Conservation (phyloP, 306 rosid species). For the Prunus armeniaca region DNA sequence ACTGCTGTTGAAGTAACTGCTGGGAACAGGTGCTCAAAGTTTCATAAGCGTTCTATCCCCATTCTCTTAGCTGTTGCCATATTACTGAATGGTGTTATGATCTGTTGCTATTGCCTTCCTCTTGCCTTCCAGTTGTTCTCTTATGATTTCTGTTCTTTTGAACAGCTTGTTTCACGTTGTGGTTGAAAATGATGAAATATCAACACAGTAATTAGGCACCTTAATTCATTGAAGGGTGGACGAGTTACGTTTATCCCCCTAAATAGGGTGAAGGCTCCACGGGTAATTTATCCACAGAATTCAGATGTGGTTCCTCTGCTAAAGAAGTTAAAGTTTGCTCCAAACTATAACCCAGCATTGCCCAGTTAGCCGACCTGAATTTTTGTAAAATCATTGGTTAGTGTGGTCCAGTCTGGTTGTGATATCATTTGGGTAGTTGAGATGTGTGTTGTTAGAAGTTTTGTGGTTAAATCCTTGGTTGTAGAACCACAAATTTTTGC, state of each 20-base stretch:
- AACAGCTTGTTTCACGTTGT: constrained; percentile 96
- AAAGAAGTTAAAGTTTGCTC: constrained; percentile 61
- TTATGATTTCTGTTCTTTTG: constrained; percentile 24
- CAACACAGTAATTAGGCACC: constrained; percentile 92
- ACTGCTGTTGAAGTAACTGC: constrained; percentile 98
- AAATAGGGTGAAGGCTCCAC: constrained; percentile 85
- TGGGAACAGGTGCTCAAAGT: constrained; percentile 67
- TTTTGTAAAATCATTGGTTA: neutral
- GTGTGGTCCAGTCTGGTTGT: neutral
- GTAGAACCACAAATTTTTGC: neutral
- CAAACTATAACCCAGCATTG: constrained; percentile 57
- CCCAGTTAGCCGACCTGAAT: constrained; percentile 54
- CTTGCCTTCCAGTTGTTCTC: neutral
- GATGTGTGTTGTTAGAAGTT: neutral
- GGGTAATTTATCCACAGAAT: constrained; percentile 70
- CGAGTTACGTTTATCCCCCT: constrained; percentile 95
- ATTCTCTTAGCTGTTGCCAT: neutral
- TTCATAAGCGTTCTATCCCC: neutral
- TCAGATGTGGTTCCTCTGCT: constrained; percentile 88
- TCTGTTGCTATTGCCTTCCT: neutral
- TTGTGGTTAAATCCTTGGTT: neutral
- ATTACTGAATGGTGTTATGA: neutral
- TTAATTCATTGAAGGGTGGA: constrained; percentile 84
- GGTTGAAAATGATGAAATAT: constrained; percentile 84
- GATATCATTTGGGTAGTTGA: neutral